These are phyloP conservation scores for Zea luxurians DNA, from an alignment of 176 grass and related monocot species.

Conservation along the genomic window DNA sequence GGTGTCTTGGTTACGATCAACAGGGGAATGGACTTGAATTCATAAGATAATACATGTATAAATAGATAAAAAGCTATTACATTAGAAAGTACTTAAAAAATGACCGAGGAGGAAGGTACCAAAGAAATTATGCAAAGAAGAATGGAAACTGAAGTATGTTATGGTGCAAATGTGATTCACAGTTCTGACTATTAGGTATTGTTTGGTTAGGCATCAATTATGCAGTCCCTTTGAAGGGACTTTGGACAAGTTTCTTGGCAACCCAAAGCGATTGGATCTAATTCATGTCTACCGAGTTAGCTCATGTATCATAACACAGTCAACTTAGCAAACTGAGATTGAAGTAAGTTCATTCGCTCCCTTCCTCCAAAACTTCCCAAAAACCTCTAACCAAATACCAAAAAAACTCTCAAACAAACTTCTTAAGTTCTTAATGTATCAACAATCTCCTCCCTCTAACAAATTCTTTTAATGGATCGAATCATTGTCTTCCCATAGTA, in stretches of 20 bases:
- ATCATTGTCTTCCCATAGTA: neutral
- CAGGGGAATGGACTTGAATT: neutral
- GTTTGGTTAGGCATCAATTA: neutral
- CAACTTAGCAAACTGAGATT: neutral
- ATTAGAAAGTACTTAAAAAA: neutral
- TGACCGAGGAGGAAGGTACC: neutral
- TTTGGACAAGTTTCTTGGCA: neutral
- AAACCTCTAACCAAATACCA: neutral
- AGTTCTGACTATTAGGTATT: neutral
- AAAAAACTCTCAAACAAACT: neutral
- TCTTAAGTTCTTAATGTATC: neutral
- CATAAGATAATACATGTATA: neutral
- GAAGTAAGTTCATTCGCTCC: neutral
- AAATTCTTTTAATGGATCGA: neutral
- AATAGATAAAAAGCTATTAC: neutral
- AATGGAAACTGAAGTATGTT: neutral
- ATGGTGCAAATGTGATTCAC: too few species aligned
- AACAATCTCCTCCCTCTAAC: neutral
- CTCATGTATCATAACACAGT: neutral
- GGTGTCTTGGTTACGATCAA: neutral
- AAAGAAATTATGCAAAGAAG: neutral
- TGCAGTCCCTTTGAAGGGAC: neutral
- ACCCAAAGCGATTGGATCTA: neutral
- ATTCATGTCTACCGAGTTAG: neutral
- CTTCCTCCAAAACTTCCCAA: neutral